phyloP scores from a whole-genome alignment of 768 basidiomycete genomes.

The Auricularia heimuer region DNA sequence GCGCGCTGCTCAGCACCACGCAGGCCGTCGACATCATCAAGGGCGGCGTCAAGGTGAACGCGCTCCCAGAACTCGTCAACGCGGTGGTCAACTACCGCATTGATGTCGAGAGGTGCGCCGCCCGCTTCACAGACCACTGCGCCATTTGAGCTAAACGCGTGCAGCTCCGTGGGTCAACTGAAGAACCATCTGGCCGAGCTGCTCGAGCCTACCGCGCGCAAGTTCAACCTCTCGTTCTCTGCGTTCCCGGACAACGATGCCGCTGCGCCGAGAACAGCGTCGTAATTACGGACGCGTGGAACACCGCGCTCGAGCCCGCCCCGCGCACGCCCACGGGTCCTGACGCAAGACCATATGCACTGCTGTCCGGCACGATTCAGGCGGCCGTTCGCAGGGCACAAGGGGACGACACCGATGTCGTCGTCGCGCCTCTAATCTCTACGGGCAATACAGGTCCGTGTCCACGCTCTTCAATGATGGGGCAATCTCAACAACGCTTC shows the following conservation, averaged over 20 bases:
- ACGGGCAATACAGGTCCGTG: conserved; percentile 2
- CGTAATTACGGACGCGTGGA: conserved; percentile 8
- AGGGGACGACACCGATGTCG: neutral
- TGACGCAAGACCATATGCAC: conserved; percentile 4
- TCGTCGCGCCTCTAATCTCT: conserved; percentile 3
- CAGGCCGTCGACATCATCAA: conserved; percentile 37
- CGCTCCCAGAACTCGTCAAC: conserved; percentile 28
- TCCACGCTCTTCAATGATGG: neutral
- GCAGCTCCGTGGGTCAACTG: conserved; percentile 9
- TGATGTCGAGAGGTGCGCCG: conserved; percentile 9
- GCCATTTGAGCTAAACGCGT: too few relatives aligned
- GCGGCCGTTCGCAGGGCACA: conserved; percentile 5
- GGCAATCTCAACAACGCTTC: too few relatives aligned
- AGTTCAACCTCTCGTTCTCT: conserved; percentile 7
- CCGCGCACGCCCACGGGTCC: conserved; percentile 11
- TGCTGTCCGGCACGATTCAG: conserved; percentile 13
- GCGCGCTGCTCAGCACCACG: conserved; percentile 26
- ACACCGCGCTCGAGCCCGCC: conserved; percentile 12
- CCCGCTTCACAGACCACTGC: too few relatives aligned
- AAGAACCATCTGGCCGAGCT: conserved; percentile 1
- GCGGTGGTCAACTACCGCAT: conserved; percentile 16
- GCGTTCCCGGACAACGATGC: conserved; percentile 5
- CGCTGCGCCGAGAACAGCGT: neutral
- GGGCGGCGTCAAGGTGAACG: conserved; percentile 34
- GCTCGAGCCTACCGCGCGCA: conserved; percentile 7